Conservation (phyloP, 140 eudicot genomes). For the Oenanthe javanica region DNA sequence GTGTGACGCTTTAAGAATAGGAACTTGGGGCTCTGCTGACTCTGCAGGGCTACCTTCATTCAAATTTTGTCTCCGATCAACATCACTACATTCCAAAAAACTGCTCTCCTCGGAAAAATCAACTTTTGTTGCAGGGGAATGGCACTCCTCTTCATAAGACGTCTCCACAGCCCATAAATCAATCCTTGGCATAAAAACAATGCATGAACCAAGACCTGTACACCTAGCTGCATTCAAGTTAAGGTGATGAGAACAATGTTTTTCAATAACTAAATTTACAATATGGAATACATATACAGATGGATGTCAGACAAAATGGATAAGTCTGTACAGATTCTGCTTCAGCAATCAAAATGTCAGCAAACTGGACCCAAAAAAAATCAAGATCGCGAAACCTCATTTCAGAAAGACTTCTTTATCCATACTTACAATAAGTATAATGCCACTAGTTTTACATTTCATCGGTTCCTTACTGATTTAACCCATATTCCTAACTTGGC, state of each 20-base stretch:
- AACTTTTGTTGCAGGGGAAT: slow-evolving; percentile 15
- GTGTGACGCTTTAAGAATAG: slow-evolving; percentile 36
- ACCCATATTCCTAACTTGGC: neutral
- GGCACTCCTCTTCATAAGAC: slow-evolving; percentile 26
- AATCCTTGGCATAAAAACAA: slow-evolving; percentile 77
- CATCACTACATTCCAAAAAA: slow-evolving; percentile 6
- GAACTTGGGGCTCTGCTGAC: slow-evolving; percentile 19
- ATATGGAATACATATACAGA: slow-evolving; percentile 6
- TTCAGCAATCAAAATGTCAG: neutral
- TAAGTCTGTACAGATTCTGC: too few species aligned
- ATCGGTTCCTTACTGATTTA: neutral
- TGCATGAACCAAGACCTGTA: slow-evolving; percentile 50
- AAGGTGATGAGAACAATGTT: slow-evolving; percentile 12
- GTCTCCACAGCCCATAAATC: slow-evolving; percentile 89
- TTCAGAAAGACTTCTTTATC: neutral
- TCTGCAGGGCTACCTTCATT: slow-evolving; percentile 12
- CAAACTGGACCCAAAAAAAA: neutral
- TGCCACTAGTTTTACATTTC: neutral
- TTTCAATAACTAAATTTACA: neutral
- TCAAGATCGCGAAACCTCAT: neutral
- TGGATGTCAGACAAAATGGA: too few species aligned
- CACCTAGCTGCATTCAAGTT: slow-evolving; percentile 60
- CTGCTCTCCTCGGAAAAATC: slow-evolving; percentile 19
- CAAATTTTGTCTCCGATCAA: slow-evolving; percentile 1
- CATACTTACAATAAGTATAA: neutral